Evolutionary conservation across 129 eudicot species (phyloP), one percentile per base, ranked within the genome.

Genomic region (Rutidosis leptorrhynchoides): DNA sequence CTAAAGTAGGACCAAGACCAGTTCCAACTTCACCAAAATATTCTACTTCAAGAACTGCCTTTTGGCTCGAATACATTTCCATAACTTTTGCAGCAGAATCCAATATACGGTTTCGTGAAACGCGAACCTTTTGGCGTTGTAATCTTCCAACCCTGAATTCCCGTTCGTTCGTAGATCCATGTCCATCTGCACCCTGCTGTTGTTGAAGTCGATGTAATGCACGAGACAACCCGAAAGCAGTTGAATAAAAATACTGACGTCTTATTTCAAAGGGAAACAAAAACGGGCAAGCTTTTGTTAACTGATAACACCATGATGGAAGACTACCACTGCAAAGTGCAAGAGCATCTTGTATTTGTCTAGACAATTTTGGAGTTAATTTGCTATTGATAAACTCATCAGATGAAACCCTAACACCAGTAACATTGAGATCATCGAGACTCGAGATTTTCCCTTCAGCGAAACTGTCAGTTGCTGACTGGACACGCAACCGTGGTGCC

Each of bases 61-160:
- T 91, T 64, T 87, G 97, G 58, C 90, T 87, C 2, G 94, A 85
- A 80, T 83, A 87, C 94, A 91, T 81, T 75, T 91, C 94, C 97
- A 91, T 91, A 5, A 91, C 96, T 79, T 91, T 90, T 11, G 90
- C 83, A 77, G 97, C 97, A 40, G 97, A 90, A 69, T 90, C 97
- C 57, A 90, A 62, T 35, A 90, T 87, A 12, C 90, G 73, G 65
- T 83, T 87, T 17, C 97, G 77, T 32, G 96, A 87, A 4, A 90
- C 93, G 23, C 97, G 93, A 25, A 90, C 97, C 77, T 90, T 90
- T 77, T 90, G 97, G 7, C 97, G 81, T 30, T 75, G 87, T 35
- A 87, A 75, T 59, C 94, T 68, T 37, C 97, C 90, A 37, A 84
- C 78, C 65, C 96, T 68, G 25, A 85, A 78, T 66, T 85, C 95